Evolutionary conservation across 2,329 filamentous ascomycete genomes (phyloP), one percentile per base, ranked within the genome.

Genomic region (Nannizzia gypsea): DNA sequence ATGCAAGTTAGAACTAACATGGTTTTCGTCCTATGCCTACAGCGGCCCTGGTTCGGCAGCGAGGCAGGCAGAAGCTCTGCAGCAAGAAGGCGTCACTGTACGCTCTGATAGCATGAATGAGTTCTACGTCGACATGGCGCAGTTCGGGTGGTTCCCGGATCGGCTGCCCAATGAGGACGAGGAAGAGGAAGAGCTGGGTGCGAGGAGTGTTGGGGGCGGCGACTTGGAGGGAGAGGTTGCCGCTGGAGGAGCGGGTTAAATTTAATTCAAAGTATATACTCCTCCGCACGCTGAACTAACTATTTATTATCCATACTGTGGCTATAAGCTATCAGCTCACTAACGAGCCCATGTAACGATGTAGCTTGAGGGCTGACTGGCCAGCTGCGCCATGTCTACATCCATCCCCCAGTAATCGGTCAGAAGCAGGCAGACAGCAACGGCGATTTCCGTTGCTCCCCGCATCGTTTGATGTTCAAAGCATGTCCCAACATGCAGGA

Each of bases 121-220:
- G 61, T 71, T 72, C 22, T 73, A 70, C 59, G 67, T 78, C 48
- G 73, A 78, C 65, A 67, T 78, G 42, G 67, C 64, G 1, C 64
- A 61, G 36, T 78, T 71, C 67, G 76, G 76, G n/a, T 78, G 76
- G 76, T 79, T 78, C 70, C 80, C 80, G 3, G 70, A 73, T 17
- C 64, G 71, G 40, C 70, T 82, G 42, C 78, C 79, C 6, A 79
- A 77, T 67, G 78, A 80, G 60, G 73, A 54, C 22, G 59, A 63
- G 1, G 61, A 62, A 44, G 61, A 61, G 5, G 48, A 36, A 22
- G 61, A 59, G 11, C 60, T 59, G 42, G 57, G 60, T 36, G 62
- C 59, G 17, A 6, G 15, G 3, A 61, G 56, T 15, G 54, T 36
- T 22, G 62, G 54, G 5, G 36, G 57, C 42, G 20, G n/a, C 56